Percentiles rank a stretch among this genome's conserved stretches.
Conservation (phyloP, 768 basidiomycete genomes). For the Lactifluus volemus region DNA sequence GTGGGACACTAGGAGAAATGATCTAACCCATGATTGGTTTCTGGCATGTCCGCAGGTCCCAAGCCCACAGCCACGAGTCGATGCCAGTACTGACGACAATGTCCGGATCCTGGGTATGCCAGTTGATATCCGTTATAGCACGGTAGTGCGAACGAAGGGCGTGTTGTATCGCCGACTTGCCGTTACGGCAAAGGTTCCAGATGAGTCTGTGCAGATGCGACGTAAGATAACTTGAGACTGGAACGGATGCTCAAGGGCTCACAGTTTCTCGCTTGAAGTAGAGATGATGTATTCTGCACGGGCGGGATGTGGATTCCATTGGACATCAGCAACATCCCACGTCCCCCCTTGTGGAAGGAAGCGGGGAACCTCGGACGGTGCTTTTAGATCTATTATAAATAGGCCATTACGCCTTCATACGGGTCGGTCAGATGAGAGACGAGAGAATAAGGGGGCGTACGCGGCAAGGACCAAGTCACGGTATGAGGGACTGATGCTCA, state of each 20-base stretch:
- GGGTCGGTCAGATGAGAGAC: not conserved
- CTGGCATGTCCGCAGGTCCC: slow-evolving; percentile 59
- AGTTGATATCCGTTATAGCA: slow-evolving; percentile 97
- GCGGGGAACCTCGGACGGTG: slow-evolving; percentile 78
- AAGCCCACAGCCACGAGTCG: slow-evolving; percentile 91
- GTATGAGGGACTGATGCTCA: slow-evolving; percentile 85
- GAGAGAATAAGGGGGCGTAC: slow-evolving; percentile 34
- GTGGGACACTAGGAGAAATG: not conserved
- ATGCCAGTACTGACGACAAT: slow-evolving; percentile 85
- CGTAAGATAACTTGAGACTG: not conserved
- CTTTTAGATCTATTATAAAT: slow-evolving; percentile 90
- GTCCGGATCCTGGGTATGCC: slow-evolving; percentile 83
- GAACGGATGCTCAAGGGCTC: slow-evolving; percentile 22
- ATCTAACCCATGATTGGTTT: slow-evolving; percentile 60
- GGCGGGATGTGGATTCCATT: slow-evolving; percentile 81
- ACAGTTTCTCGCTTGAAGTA: slow-evolving; percentile 86
- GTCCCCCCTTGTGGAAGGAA: slow-evolving; percentile 95
- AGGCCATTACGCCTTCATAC: slow-evolving; percentile 66
- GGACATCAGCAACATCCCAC: slow-evolving; percentile 91
- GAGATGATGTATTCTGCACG: slow-evolving; percentile 78
- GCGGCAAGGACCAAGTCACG: slow-evolving; percentile 88
- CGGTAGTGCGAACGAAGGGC: slow-evolving; percentile 86
- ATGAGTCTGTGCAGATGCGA: slow-evolving; percentile 49
- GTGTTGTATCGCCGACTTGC: slow-evolving; percentile 75
- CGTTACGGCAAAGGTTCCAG: slow-evolving; percentile 79